Evolutionary conservation across 2,329 filamentous ascomycete genomes (phyloP), one percentile per base, ranked within the genome.

Genomic region (Rugonectria rugulosa): DNA sequence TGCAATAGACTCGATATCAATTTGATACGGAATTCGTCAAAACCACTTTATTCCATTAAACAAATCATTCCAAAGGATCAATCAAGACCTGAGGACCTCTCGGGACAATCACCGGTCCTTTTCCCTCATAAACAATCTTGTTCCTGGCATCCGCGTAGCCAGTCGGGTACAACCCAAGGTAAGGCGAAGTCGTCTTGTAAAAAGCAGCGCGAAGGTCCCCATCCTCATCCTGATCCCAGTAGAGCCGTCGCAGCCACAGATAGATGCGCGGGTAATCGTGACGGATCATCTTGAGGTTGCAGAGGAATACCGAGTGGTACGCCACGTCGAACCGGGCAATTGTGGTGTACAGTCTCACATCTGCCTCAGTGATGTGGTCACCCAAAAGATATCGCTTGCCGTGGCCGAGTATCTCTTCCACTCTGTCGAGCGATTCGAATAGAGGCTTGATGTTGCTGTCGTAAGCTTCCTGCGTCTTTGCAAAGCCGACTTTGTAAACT

Each of bases 291-390:
- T 81, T 84, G 15, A 88, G 65, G 57, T 88, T 89, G 63, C 85
- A 88, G 64, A 81, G 77, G 67, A 90, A 88, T 24, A 88, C 82
- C 59, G 86, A 81, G 31, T 88, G 79, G 61, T 91, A 91, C 1
- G 86, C 87, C 1, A 82, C 77, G 60, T 92, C 89, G 64, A 91
- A 91, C 3, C 88, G 81, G 11, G 82, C 74, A 32, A 90, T 81
- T 0, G 88, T 90, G 1, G 86, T 84, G 68, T 82, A 90, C 12
- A 91, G 73, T 9, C 88, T 77, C 29, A 91, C 79, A 65, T 91
- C 89, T 0, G 86, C 85, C 68, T 91, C 89, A 1, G 88, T 91
- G 53, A 91, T 73, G 43, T 78, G 61, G 4, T 83, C 70, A 1
- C 88, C 89, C 27, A 91, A 83, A 31, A 90, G 79, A 66, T 84